Conservation (phyloP, 805 yeast species). For the Ogataea saltuana region DNA sequence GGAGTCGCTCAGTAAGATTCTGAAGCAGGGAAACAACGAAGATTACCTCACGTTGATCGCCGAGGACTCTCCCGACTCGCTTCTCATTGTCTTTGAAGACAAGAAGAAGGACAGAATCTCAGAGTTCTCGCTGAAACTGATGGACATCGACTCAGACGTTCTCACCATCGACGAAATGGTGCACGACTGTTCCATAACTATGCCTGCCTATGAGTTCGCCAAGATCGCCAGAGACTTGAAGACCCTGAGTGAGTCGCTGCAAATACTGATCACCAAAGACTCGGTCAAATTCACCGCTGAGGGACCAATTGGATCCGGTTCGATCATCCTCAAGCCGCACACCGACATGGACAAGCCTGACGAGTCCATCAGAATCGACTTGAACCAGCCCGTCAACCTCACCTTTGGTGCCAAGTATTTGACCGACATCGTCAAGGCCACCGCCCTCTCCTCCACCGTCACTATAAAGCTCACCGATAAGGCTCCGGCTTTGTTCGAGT, state of each 20-base stretch:
- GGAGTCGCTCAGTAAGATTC: slow-evolving; percentile 81
- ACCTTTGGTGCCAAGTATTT: slow-evolving; percentile 92
- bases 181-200: slow-evolving; percentile 77
- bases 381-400: slow-evolving; percentile 83
- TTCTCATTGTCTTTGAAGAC: slow-evolving; percentile 86
- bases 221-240: slow-evolving; percentile 86
- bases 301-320: slow-evolving; percentile 90
- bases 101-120: slow-evolving; percentile 86
- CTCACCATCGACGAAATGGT: slow-evolving; percentile 93
- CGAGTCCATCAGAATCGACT: slow-evolving; percentile 68
- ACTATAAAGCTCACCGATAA: slow-evolving; percentile 86
- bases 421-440: slow-evolving; percentile 88
- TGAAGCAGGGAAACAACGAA: slow-evolving; percentile 87
- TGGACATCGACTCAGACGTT: slow-evolving; percentile 96
- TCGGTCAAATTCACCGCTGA: slow-evolving; percentile 86
- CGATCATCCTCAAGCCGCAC: slow-evolving; percentile 80
- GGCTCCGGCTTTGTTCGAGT: slow-evolving; percentile 93
- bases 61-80: slow-evolving; percentile 70
- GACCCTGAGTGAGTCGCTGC: slow-evolving; percentile 83
- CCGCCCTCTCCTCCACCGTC: slow-evolving; percentile 72
- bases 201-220: slow-evolving; percentile 88
- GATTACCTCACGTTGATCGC: slow-evolving; percentile 88
- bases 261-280: slow-evolving; percentile 85
- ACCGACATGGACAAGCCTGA: slow-evolving; percentile 81
- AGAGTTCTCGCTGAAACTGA: slow-evolving; percentile 86